Evolutionary conservation across 2,329 filamentous ascomycete genomes (phyloP), one percentile per base, ranked within the genome.

Genomic region (Plectosphaerella plurivora): DNA sequence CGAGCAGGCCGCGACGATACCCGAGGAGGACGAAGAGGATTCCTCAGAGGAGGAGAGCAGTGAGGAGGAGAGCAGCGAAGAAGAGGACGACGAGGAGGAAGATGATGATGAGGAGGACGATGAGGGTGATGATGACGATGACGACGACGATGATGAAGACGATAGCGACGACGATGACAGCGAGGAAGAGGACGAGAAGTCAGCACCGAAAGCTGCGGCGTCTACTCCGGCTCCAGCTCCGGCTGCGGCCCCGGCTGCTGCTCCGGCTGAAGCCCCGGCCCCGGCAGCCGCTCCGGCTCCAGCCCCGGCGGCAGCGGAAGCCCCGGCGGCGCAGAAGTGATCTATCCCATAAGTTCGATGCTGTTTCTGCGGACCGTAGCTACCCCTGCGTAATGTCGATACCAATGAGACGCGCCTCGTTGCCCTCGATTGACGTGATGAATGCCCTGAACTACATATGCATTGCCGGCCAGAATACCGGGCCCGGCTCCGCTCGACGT

Each of bases 11-110:
- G 63, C 71, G 61, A 61, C 65, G 15, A 73, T 73, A 20, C 64
- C 68, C 48, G 73, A 78, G 63, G 72, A 67, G 53, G 58, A 67
- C 1, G 66, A 68, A 44, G 68, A 73, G 52, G 63, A 65, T 5
- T 63, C 67, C 9, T 63, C 63, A 1, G 67, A 66, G 2, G 60
- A 68, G 6, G 61, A 62, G 0, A 2, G 63, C 60, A 55, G 61
- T n/a, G 56, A 60, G 6, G 58, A 56, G 0, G 53, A 63, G 3
- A 55, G 62, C 1, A 54, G 63, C 5, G 56, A 57, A 2, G 58
- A 64, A 1, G 60, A 62, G 0, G 60, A 66, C 0, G 61, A 63
- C 0, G 60, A 66, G 0, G 61, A 63, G 0, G 59, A 65, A 1
- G 62, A 64, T 0, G 59, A 64, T 0, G 63, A 65, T 1, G 62